A percentile compares a stretch with the other conserved stretches of the same genome.
phyloP scores from a whole-genome alignment of 139 green algal species.

The Picochlorum sp. region DNA sequence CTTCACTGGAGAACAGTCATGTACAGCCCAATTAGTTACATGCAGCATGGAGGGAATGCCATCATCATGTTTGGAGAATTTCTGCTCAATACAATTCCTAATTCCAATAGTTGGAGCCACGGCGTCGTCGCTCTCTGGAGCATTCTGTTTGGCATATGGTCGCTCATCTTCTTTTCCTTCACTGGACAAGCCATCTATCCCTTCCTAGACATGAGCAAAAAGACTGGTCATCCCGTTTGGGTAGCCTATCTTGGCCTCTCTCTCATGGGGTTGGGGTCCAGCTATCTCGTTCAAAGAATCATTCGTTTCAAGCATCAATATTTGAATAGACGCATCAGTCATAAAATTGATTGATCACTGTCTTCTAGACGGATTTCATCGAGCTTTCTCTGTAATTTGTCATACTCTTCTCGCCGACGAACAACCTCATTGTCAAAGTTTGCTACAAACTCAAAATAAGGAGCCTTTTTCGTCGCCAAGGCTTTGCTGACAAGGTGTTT shows the following conservation, averaged over 20 bases:
- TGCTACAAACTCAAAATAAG: conserved; percentile 32
- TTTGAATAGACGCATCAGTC: background rate
- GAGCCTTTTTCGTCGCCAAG: conserved; percentile 21
- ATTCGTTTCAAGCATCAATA: conserved; percentile 4
- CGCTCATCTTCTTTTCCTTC: conserved; percentile 4
- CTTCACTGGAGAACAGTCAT: background rate
- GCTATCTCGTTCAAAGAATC: background rate
- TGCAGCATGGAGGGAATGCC: conserved; percentile 17
- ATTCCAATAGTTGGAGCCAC: background rate
- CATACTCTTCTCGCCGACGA: conserved; percentile 15
- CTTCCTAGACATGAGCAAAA: conserved; percentile 8
- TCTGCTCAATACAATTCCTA: conserved; percentile 9
- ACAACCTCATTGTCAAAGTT: conserved; percentile 1
- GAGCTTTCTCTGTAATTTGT: conserved; percentile 21
- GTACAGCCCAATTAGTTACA: conserved; percentile 1
- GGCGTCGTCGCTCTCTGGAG: conserved; percentile 5
- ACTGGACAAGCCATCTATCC: conserved; percentile 12
- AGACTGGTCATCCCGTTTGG: background rate
- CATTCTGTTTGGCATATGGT: conserved; percentile 14
- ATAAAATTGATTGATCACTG: too few species aligned
- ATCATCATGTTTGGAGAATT: conserved; percentile 11
- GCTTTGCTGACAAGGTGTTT: conserved; percentile 9
- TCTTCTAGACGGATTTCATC: background rate
- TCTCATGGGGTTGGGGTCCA: background rate
- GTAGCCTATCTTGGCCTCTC: conserved; percentile 5